phyloP scores from a whole-genome alignment of 768 basidiomycete species.

The Candolleomyces eurysporus region DNA sequence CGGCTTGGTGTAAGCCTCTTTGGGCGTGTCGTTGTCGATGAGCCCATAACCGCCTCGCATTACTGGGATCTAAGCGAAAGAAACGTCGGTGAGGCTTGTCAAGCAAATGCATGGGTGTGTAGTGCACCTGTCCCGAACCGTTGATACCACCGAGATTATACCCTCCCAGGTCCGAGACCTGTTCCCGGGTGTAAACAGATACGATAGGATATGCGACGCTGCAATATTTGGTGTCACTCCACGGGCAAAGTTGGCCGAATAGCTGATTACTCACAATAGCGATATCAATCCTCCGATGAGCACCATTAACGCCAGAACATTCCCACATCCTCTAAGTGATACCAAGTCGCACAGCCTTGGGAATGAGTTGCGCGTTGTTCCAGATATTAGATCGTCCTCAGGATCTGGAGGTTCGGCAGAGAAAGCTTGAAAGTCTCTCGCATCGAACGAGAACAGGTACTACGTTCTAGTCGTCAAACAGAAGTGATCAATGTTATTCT shows the following conservation, averaged over 20 bases:
- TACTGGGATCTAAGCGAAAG: conserved; percentile 50
- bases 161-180: conserved; percentile 24
- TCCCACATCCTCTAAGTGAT: conserved; percentile 63
- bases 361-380: conserved; percentile 7
- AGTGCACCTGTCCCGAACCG: conserved; percentile 50
- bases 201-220: conserved; percentile 41
- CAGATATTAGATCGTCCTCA: conserved; percentile 31
- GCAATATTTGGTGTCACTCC: not conserved
- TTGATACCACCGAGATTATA: conserved; percentile 57
- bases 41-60: conserved; percentile 53
- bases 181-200: conserved; percentile 22
- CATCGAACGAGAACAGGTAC: conserved; percentile 56
- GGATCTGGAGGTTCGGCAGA: conserved; percentile 30
- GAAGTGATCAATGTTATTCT: not conserved
- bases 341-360: conserved; percentile 37
- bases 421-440: conserved; percentile 53
- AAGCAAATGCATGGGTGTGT: not conserved
- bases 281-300: conserved; percentile 43
- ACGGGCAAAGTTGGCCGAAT: not conserved
- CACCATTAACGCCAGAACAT: conserved; percentile 54
- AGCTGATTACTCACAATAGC: conserved; percentile 53
- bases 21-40: conserved; percentile 57
- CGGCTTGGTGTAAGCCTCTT: conserved; percentile 47
- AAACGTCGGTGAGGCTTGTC: not conserved
- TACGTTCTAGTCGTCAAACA: conserved; percentile 10